phyloP scores from a whole-genome alignment of 805 yeast species.

The Candida silvatica region DNA sequence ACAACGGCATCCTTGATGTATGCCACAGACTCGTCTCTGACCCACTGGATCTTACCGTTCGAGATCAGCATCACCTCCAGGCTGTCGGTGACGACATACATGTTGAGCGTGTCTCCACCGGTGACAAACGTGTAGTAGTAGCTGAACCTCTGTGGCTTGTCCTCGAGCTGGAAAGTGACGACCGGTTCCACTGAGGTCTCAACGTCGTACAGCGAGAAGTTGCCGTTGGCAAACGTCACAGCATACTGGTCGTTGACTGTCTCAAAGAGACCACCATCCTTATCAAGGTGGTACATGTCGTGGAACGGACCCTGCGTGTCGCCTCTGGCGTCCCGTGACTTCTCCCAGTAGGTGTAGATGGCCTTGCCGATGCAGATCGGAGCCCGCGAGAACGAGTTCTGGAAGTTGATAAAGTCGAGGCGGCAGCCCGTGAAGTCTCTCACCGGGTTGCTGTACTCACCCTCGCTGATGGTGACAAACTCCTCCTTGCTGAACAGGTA shows the following conservation, averaged over 20 bases:
- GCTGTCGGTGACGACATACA: slow-evolving; percentile 9
- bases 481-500: neutral
- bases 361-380: slow-evolving; percentile 7
- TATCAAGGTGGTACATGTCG: slow-evolving; percentile 1
- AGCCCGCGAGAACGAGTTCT: slow-evolving; percentile 1
- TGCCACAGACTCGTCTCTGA: slow-evolving; percentile 34
- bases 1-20: slow-evolving; percentile 27
- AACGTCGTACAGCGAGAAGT: slow-evolving; percentile 13
- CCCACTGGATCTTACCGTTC: slow-evolving; percentile 28
- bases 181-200: slow-evolving; percentile 7
- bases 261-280: neutral
- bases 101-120: slow-evolving; percentile 5
- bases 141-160: slow-evolving; percentile 13
- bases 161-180: slow-evolving; percentile 5
- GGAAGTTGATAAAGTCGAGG: slow-evolving; percentile 2
- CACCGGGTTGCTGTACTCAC: neutral
- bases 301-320: neutral
- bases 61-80: slow-evolving; percentile 9
- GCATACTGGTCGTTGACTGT: slow-evolving; percentile 3
- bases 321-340: neutral
- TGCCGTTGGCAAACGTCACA: slow-evolving; percentile 5
- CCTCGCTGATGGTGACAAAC: neutral
- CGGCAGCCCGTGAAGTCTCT: slow-evolving; percentile 4
- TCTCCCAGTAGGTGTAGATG: slow-evolving; percentile 3
- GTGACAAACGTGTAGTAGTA: slow-evolving; percentile 7